Conservation (phyloP, 1,139 yeast genomes). For the Yamadazyma diospyri region DNA sequence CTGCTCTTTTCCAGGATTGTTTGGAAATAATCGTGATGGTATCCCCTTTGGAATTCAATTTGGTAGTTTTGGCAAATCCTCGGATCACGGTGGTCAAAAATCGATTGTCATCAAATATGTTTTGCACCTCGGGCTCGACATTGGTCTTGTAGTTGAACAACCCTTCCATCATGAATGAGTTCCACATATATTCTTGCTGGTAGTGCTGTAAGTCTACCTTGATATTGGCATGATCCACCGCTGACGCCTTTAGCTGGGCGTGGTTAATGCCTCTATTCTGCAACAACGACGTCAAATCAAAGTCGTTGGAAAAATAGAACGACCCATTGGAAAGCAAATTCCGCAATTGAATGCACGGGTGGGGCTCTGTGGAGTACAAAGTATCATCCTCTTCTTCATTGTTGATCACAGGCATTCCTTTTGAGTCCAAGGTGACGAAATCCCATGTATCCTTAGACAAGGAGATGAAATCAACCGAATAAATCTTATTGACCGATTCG, state of each 20-base stretch:
- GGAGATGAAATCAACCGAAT: slow-evolving; percentile 81
- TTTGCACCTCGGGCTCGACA: slow-evolving; percentile 56
- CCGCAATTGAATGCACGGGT: slow-evolving; percentile 80
- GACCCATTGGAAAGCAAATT: slow-evolving; percentile 83
- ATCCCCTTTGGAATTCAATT: slow-evolving; percentile 51
- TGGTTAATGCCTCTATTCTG: slow-evolving; percentile 64
- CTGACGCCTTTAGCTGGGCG: slow-evolving; percentile 9
- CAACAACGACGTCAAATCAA: slow-evolving; percentile 80
- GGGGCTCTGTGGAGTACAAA: slow-evolving; percentile 41
- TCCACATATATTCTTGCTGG: slow-evolving; percentile 95
- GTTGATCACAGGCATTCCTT: slow-evolving; percentile 51
- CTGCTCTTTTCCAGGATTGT: slow-evolving; percentile 95
- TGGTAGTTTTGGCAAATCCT: slow-evolving; percentile 86
- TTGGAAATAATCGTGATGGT: slow-evolving; percentile 78
- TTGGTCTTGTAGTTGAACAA: slow-evolving; percentile 71
- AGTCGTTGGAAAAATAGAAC: slow-evolving; percentile 87
- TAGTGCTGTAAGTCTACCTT: slow-evolving; percentile 43
- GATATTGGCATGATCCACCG: slow-evolving; percentile 13
- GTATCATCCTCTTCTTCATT: slow-evolving; percentile 19
- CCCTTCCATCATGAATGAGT: slow-evolving; percentile 83
- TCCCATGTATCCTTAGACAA: slow-evolving; percentile 77
- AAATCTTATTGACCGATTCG: slow-evolving; percentile 77
- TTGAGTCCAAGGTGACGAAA: slow-evolving; percentile 57
- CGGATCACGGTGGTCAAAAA: slow-evolving; percentile 89
- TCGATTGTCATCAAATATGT: slow-evolving; percentile 65